Conservation (phyloP, 2,329 filamentous ascomycete species). For the Botrytis fabae region DNA sequence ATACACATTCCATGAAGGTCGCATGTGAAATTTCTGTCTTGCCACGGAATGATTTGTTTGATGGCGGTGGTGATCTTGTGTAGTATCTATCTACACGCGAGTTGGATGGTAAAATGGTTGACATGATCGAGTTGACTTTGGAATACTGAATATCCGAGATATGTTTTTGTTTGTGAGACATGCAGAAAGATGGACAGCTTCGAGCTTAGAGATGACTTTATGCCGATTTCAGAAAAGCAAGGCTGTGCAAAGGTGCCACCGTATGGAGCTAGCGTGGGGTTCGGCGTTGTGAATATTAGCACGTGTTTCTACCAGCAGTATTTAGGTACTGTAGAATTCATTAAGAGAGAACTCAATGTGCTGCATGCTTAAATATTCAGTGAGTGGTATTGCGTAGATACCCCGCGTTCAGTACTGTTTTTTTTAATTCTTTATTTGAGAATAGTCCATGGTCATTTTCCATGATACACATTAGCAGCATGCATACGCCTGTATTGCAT, state of each 20-base stretch:
- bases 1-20: background rate
- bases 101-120: background rate
- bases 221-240: background rate
- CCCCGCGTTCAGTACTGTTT: background rate
- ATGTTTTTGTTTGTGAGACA: background rate
- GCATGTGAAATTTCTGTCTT: background rate
- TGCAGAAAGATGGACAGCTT: background rate
- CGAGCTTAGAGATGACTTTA: background rate
- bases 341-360: background rate
- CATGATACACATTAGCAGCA: background rate
- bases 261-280: background rate
- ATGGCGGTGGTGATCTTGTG: background rate
- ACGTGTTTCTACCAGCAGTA: background rate
- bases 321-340: background rate
- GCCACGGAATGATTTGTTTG: background rate
- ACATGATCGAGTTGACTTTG: background rate
- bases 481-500: background rate
- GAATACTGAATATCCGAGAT: background rate
- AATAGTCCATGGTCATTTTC: background rate
- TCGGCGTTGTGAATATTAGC: background rate
- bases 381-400: background rate
- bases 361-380: background rate
- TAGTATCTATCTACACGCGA: background rate
- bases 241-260: background rate
- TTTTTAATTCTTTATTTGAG: background rate